Evolutionary conservation across 495 filamentous ascomycete species (phyloP).

Genomic region (Penicillium diatomitis): DNA sequence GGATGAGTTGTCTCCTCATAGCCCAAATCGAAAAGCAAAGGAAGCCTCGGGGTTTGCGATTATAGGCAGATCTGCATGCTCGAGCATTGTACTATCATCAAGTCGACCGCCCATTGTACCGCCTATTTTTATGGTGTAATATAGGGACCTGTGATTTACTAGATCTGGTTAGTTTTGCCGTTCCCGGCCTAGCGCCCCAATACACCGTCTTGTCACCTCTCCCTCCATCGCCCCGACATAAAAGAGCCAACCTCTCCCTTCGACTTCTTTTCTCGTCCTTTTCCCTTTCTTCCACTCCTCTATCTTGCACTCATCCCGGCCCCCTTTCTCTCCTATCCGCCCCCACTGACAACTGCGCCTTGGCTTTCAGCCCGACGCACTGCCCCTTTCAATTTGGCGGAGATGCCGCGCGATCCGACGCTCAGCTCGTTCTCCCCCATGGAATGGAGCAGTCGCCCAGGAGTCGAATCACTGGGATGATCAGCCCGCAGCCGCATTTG

Average conservation of each 20-base stretch:
- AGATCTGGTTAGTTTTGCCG: not conserved
- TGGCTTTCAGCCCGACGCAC: constrained; percentile 1
- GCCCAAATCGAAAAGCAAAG: too few relatives aligned
- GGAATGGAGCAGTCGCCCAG: constrained; percentile 9
- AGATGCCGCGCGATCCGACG: constrained; percentile 13
- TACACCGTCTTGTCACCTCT: constrained; percentile 8
- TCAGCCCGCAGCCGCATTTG: constrained; percentile 9
- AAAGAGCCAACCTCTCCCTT: not conserved
- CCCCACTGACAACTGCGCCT: constrained; percentile 4
- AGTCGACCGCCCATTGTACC: too few relatives aligned
- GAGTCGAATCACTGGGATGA: constrained; percentile 9
- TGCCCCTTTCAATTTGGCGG: constrained; percentile 13
- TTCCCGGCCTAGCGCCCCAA: not conserved
- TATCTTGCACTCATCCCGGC: constrained; percentile 12
- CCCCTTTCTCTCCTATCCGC: constrained; percentile 10
- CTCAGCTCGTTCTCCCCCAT: constrained; percentile 6
- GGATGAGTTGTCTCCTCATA: too few relatives aligned
- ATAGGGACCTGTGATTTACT: not conserved
- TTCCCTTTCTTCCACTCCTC: constrained; percentile 6
- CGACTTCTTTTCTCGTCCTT: not conserved
- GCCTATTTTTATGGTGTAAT: not conserved
- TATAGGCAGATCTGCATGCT: too few relatives aligned
- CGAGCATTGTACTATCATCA: too few relatives aligned
- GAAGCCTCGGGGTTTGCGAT: too few relatives aligned
- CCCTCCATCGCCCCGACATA: not conserved